Percentiles rank a stretch among this genome's conserved stretches.
Conservation (phyloP, 805 yeast genomes). For the Suhomyces vadensis region DNA sequence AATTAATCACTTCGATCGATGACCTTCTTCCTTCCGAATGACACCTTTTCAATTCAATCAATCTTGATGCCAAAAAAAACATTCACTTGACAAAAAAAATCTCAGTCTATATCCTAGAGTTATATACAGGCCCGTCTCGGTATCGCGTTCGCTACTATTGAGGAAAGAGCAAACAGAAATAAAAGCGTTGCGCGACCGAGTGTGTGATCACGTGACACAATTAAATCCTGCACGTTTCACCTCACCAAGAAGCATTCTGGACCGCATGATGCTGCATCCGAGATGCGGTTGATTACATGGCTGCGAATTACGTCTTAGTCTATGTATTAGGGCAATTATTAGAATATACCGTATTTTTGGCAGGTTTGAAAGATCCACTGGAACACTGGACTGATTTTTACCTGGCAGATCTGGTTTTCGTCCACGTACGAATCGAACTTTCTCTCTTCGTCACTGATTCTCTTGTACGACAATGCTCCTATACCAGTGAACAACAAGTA, state of each 20-base stretch:
- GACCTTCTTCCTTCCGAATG: neutral
- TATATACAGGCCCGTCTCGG: slow-evolving; percentile 1
- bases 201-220: neutral
- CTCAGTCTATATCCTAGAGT: slow-evolving; percentile 3
- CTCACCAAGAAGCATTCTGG: no score
- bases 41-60: neutral
- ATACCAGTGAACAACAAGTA: slow-evolving; percentile 15
- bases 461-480: slow-evolving; percentile 10
- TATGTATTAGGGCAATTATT: neutral
- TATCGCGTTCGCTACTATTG: no score
- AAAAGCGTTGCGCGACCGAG: neutral
- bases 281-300: no score
- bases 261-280: no score
- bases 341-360: slow-evolving; percentile 28
- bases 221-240: no score
- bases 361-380: slow-evolving; percentile 23
- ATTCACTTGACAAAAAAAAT: slow-evolving; percentile 3
- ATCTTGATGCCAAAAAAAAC: neutral
- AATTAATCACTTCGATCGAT: neutral
- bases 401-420: slow-evolving; percentile 14
- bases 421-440: slow-evolving; percentile 23
- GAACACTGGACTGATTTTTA: slow-evolving; percentile 15
- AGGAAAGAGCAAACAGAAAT: neutral
- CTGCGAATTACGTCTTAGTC: neutral
- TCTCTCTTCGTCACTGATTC: slow-evolving; percentile 17